Percentiles rank a stretch among this genome's conserved stretches.
Evolutionary conservation across 2,329 filamentous ascomycete species (phyloP).

Genomic region (Talaromyces marneffei): DNA sequence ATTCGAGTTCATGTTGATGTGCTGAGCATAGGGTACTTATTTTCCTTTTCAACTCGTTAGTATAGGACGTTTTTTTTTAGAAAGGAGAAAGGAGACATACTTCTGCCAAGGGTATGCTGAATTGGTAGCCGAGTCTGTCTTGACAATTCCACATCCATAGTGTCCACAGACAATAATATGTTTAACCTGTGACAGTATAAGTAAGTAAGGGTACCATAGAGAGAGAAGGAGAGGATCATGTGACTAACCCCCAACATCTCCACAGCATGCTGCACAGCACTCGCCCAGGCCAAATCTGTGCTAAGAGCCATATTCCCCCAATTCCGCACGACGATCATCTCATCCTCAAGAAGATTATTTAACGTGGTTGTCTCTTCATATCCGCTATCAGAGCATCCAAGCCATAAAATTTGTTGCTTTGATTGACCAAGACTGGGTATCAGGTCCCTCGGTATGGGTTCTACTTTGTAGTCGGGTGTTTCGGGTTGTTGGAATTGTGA

Average conservation of each 20-base stretch:
- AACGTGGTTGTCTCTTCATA: constrained; percentile 13
- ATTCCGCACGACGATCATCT: constrained; percentile 12
- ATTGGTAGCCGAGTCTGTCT: not conserved
- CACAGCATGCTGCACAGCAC: constrained; percentile 11
- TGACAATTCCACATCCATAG: constrained; percentile 9
- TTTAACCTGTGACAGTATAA: not conserved
- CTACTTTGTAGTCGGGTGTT: constrained; percentile 2
- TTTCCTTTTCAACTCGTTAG: constrained; percentile 1
- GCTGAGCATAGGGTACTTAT: not conserved
- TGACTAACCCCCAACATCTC: not conserved
- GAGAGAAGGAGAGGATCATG: no score
- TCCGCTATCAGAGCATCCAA: constrained; percentile 11
- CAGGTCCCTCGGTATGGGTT: not conserved
- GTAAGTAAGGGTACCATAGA: no score
- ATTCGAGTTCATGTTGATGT: constrained; percentile 7
- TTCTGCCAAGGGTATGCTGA: constrained; percentile 10
- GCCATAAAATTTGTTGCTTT: constrained; percentile 12
- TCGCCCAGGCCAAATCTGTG: constrained; percentile 9
- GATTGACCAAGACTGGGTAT: constrained; percentile 6
- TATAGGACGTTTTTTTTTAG: not conserved
- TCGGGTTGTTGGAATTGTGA: not conserved
- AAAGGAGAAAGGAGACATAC: not conserved
- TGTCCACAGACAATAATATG: constrained; percentile 13
- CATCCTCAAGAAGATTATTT: constrained; percentile 2
- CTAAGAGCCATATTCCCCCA: constrained; percentile 8